These are phyloP conservation scores for California macrophylla DNA, from an alignment of 441 rosid species.

Conservation along the genomic window DNA sequence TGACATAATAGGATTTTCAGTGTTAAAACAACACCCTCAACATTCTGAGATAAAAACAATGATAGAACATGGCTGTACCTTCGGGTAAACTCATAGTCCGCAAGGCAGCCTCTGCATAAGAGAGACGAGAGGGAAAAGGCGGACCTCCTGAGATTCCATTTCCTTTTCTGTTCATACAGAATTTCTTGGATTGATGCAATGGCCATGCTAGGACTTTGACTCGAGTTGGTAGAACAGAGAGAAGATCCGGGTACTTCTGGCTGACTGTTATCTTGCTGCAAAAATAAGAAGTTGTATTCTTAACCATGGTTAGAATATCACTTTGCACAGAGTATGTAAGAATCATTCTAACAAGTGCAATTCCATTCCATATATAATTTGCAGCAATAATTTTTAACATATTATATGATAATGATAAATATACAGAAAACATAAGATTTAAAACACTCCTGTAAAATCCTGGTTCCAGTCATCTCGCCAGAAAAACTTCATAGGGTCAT, in stretches of 20 bases:
- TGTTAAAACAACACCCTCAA: neutral
- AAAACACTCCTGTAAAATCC: no score
- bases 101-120: slow-evolving; percentile 82
- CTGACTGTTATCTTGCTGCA: slow-evolving; percentile 74
- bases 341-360: neutral
- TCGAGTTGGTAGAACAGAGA: slow-evolving; percentile 65
- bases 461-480: no score
- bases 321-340: neutral
- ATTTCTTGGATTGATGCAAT: slow-evolving; percentile 43
- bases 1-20: neutral
- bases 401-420: neutral
- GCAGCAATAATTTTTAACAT: neutral
- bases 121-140: slow-evolving; percentile 48
- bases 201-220: slow-evolving; percentile 78
- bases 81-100: slow-evolving; percentile 73
- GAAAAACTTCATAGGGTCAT: no score
- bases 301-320: slow-evolving; percentile 7
- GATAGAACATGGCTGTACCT: slow-evolving; percentile 33
- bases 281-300: neutral
- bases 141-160: slow-evolving; percentile 30
- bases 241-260: slow-evolving; percentile 70
- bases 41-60: neutral
- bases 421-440: no score
- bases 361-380: neutral
- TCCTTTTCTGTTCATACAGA: slow-evolving; percentile 20